Percentiles rank a stretch among this genome's conserved stretches.
These are phyloP conservation scores for Talaromyces sp. DNA, from an alignment of 2,329 filamentous ascomycete species.

Conservation along the genomic window DNA sequence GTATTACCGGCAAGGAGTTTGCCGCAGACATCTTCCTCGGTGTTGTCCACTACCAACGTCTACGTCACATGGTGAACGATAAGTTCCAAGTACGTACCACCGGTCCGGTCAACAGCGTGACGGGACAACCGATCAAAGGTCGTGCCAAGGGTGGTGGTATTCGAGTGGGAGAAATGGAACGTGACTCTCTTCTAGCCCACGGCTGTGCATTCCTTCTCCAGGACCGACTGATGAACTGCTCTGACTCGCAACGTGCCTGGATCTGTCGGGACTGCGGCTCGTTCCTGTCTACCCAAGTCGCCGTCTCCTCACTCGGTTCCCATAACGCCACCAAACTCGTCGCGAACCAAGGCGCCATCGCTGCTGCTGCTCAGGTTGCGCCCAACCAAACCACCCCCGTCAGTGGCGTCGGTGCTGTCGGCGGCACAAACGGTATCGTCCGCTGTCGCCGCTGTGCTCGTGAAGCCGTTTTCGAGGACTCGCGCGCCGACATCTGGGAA, in stretches of 20 bases:
- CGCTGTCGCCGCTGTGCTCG: slow-evolving; percentile 77
- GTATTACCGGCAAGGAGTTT: slow-evolving; percentile 91
- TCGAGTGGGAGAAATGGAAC: slow-evolving; percentile 98
- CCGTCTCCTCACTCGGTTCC: slow-evolving; percentile 29
- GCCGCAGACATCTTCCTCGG: slow-evolving; percentile 94
- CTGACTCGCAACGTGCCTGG: slow-evolving; percentile 84
- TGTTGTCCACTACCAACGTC: slow-evolving; percentile 95
- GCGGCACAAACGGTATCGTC: slow-evolving; percentile 58
- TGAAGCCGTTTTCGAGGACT: slow-evolving; percentile 55
- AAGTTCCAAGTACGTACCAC: slow-evolving; percentile 98
- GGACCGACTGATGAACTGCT: slow-evolving; percentile 94
- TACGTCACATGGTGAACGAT: slow-evolving; percentile 99
- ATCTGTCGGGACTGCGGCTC: slow-evolving; percentile 85
- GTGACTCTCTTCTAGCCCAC: slow-evolving; percentile 89
- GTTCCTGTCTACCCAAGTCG: slow-evolving; percentile 75
- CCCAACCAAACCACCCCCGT: slow-evolving; percentile 30
- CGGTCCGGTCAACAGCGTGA: slow-evolving; percentile 82
- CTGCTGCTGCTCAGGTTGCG: slow-evolving; percentile 27
- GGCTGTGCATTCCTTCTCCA: slow-evolving; percentile 92
- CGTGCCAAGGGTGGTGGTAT: slow-evolving; percentile 96
- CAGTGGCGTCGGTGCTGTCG: slow-evolving; percentile 58
- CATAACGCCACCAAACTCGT: slow-evolving; percentile 18
- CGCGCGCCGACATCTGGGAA: slow-evolving; percentile 76
- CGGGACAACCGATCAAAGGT: slow-evolving; percentile 95
- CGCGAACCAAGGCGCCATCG: slow-evolving; percentile 22